Conservation (phyloP, 2,329 filamentous ascomycete genomes). For the Macrophomina tecta region DNA sequence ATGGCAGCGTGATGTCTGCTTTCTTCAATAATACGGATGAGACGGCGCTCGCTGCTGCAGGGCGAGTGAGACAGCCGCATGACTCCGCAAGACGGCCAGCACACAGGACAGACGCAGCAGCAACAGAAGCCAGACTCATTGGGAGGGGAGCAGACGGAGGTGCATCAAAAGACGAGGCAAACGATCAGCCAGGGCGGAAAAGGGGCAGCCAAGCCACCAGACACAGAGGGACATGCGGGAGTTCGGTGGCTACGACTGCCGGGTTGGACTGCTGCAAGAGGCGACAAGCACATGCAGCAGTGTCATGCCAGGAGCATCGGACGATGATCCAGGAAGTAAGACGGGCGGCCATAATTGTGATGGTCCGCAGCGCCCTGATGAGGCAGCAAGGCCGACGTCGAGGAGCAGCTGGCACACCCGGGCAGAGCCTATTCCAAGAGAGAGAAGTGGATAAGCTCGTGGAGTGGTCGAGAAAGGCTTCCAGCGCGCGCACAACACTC, state of each 20-base stretch:
- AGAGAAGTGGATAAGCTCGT: conserved; percentile 23
- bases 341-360: conserved; percentile 16
- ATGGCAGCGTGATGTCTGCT: conserved; percentile 14
- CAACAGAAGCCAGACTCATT: background rate
- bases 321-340: conserved; percentile 9
- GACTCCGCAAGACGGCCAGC: background rate
- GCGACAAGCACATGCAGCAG: conserved; percentile 7
- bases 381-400: conserved; percentile 19
- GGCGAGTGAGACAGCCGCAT: conserved; percentile 13
- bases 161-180: conserved; percentile 15
- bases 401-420: background rate
- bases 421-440: conserved; percentile 16
- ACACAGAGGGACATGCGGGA: background rate
- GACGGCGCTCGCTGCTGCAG: conserved; percentile 13
- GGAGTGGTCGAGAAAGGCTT: background rate
- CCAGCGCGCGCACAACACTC: background rate
- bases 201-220: conserved; percentile 5
- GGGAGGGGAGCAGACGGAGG: background rate
- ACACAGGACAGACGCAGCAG: background rate
- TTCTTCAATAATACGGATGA: conserved; percentile 20
- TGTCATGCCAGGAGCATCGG: background rate
- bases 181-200: conserved; percentile 2
- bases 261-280: conserved; percentile 2
- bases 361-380: conserved; percentile 5
- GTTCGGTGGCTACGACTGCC: background rate